Evolutionary conservation across 257 asterid species (phyloP), one percentile per base, ranked within the genome.

Genomic region (Gardenia jasminoides): DNA sequence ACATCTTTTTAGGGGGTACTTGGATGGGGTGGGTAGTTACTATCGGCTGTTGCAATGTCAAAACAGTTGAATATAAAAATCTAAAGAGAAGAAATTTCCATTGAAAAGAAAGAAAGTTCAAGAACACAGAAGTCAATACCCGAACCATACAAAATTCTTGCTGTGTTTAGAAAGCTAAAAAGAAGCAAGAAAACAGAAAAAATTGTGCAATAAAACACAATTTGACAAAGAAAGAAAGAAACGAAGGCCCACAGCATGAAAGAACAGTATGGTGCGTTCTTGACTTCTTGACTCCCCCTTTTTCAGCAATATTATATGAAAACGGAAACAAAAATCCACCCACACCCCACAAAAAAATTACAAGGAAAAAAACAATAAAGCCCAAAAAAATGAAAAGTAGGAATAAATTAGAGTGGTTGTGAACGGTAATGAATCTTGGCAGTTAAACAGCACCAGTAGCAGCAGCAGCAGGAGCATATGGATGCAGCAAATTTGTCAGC

Each of bases 81-180:
- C 65, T 44, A 22, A 62, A 41, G 52, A 52, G 30, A 54, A 61
- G 17, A 72, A 76, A 83, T 80, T 78, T 72, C 80, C 64, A 76
- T 77, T 67, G 47, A 48, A 79, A 48, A 4, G 36, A 81, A 56
- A 77, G 36, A 47, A 84, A 81, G 77, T 81, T 79, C 39, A 77
- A 28, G 10, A 82, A 82, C 79, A 81, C 88, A 94, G 90, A 94
- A 94, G 98, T 94, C 98, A 94, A 94, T 93, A 88, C 96, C 98
- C 98, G 98, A 94, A 94, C 98, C 98, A 87, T 85, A 86, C 93
- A 87, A 83, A 80, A 70, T 75, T 83, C 87, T 79, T 81, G 90
- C 89, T 80, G 81, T 67, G 80, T 67, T 73, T 71, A 59, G 75
- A 70, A 48, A 59, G 9, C 64, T 20, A 26, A 46, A 78, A 62